phyloP scores from a whole-genome alignment of 2,329 filamentous ascomycete species.

The Emergomyces africanus region DNA sequence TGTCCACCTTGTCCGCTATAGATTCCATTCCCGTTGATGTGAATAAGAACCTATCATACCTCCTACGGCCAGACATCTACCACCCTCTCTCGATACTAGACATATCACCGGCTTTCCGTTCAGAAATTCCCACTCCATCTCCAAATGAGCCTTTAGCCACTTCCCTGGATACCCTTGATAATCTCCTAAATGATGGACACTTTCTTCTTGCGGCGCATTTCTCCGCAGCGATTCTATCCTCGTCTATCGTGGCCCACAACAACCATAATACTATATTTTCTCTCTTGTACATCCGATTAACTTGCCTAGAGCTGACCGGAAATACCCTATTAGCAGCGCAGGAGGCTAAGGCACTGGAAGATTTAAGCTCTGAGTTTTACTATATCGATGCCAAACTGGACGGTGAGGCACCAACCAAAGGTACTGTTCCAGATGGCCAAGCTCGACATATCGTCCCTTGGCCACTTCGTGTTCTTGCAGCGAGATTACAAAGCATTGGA shows the following conservation, averaged over 20 bases:
- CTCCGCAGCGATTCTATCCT: conserved; percentile 29
- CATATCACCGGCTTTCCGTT: conserved; percentile 53
- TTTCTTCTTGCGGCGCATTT: conserved; percentile 62
- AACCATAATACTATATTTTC: conserved; percentile 58
- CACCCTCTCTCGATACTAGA: conserved; percentile 59
- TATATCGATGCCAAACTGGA: conserved; percentile 23
- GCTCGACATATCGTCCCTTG: conserved; percentile 65
- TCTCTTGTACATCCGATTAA: conserved; percentile 67
- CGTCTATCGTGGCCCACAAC: conserved; percentile 26
- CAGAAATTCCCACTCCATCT: conserved; percentile 50
- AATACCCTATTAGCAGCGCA: conserved; percentile 55
- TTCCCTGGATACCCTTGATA: conserved; percentile 38
- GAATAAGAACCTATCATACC: conserved; percentile 61
- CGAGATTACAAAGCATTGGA: conserved; percentile 72
- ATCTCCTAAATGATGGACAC: conserved; percentile 58
- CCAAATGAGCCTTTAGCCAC: conserved; percentile 42
- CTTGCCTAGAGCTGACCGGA: conserved; percentile 68
- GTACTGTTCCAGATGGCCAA: conserved; percentile 39
- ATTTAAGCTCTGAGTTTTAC: conserved; percentile 46
- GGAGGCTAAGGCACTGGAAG: conserved; percentile 50
- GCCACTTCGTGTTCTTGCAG: conserved; percentile 69
- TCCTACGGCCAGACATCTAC: conserved; percentile 69
- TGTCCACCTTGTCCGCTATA: not conserved
- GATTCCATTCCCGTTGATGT: not conserved
- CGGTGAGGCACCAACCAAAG: conserved; percentile 40